These are phyloP conservation scores for Pestalotiopsis sp. DNA, from an alignment of 2,329 filamentous ascomycete genomes.

Conservation along the genomic window DNA sequence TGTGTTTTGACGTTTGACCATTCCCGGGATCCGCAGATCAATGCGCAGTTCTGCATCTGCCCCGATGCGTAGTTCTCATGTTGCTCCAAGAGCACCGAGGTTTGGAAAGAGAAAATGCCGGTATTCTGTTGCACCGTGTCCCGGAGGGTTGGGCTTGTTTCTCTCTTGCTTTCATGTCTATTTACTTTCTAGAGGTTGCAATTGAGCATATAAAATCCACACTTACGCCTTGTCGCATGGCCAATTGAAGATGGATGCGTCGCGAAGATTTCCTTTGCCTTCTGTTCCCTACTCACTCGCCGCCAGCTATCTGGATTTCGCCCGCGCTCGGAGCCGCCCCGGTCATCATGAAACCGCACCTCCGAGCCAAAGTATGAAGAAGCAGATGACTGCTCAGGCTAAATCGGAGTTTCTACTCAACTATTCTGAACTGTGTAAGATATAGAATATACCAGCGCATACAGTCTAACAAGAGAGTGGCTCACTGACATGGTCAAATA, in stretches of 20 bases:
- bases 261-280: background rate
- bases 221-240: background rate
- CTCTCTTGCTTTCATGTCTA: background rate
- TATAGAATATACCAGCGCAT: background rate
- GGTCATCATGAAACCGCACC: background rate
- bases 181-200: background rate
- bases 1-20: background rate
- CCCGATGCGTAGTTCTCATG: background rate
- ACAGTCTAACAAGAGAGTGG: background rate
- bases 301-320: background rate
- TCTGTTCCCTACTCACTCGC: background rate
- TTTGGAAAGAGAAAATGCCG: background rate
- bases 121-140: background rate
- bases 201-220: background rate
- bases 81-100: background rate
- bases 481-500: background rate
- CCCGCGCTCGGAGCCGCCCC: background rate
- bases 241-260: background rate
- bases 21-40: background rate
- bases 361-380: background rate
- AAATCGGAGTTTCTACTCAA: background rate
- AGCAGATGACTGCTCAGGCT: too few relatives aligned
- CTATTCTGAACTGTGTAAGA: constrained; percentile 1
- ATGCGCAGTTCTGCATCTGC: background rate
- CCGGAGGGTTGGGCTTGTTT: background rate